Evolutionary conservation across 306 rosid genomes (phyloP), one percentile per base, ranked within the genome.

Genomic region (Ziziphus jujuba): DNA sequence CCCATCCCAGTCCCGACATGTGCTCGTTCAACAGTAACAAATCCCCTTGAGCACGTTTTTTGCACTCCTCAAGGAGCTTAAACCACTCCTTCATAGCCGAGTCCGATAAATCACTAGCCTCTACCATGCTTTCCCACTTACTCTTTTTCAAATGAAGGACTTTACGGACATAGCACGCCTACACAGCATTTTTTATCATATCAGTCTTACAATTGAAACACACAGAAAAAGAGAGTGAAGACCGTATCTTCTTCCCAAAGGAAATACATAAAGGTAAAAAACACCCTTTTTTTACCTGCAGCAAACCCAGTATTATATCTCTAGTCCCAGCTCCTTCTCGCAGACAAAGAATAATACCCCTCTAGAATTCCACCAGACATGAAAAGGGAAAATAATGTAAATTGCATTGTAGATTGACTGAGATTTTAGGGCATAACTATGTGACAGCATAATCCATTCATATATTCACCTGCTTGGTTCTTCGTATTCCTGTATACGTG

Each of bases 121-220:
- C 67, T 24, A 63, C 13, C 24, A 67, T 57, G 59, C 50, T 57
- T 63, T 70, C 83, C 91, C 84, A 80, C 64, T 55, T 58, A 40
- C 53, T 75, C 35, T 34, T 31, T 48, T 81, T 81, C 71, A 45
- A 64, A 68, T 80, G 63, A 24, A 84, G 77, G 48, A 70, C 70
- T 74, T 60, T 85, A 43, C 85, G 87, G 70, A 87, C 70, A 61
- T 76, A 87, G 77, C 92, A 92, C 15, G 96, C 92, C 98, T 87
- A 54, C 49, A 75, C 43, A 67, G 40, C 3, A 63, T 11, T 65
- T n/a, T 35, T 50, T 8, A 36, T 31, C 43, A 35, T 4, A 72
- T 25, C 3, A 55, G 60, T 44, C 43, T 57, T 6, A 61, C 44
- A 35, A 55, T 52, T 21, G 56, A 35, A 66, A 25, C 51, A 74